Conservation (phyloP, 2,329 filamentous ascomycete genomes). For the Madurella mycetomatis region DNA sequence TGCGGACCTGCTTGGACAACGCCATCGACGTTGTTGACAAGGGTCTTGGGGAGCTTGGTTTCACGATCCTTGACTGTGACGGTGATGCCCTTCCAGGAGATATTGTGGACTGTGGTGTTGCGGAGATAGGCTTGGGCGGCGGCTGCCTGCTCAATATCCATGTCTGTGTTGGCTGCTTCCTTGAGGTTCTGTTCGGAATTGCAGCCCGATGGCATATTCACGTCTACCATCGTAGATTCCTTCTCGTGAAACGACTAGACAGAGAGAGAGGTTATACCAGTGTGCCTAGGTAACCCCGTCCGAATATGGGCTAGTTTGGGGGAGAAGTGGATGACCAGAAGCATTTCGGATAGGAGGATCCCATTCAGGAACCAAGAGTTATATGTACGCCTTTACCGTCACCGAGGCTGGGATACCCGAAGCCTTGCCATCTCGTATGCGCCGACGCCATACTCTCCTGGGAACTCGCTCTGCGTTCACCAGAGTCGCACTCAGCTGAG, state of each 20-base stretch:
- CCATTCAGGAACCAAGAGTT: too few species aligned
- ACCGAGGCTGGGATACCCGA: too few species aligned
- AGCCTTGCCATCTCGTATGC: too few species aligned
- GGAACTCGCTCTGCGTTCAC: too few species aligned
- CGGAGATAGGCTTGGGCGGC: constrained; percentile 47
- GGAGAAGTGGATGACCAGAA: too few species aligned
- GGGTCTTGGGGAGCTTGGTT: constrained; percentile 57
- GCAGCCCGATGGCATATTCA: constrained; percentile 15
- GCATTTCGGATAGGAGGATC: too few species aligned
- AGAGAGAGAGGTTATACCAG: neutral
- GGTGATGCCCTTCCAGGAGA: constrained; percentile 62
- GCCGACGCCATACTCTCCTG: too few species aligned
- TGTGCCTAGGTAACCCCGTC: neutral
- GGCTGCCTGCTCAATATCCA: constrained; percentile 29
- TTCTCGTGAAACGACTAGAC: neutral
- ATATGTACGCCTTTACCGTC: too few species aligned
- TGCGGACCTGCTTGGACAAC: constrained; percentile 55
- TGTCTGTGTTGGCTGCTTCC: neutral
- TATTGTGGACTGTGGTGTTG: constrained; percentile 60
- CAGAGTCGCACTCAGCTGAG: too few species aligned
- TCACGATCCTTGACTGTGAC: constrained; percentile 72
- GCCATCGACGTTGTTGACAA: constrained; percentile 61
- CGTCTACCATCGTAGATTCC: constrained; percentile 10
- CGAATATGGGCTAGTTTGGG: neutral
- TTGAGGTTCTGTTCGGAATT: constrained; percentile 16